Percentiles rank a stretch among this genome's conserved stretches.
Conservation (phyloP, 163 green algal species). For the Trebouxiophyceae sp. region DNA sequence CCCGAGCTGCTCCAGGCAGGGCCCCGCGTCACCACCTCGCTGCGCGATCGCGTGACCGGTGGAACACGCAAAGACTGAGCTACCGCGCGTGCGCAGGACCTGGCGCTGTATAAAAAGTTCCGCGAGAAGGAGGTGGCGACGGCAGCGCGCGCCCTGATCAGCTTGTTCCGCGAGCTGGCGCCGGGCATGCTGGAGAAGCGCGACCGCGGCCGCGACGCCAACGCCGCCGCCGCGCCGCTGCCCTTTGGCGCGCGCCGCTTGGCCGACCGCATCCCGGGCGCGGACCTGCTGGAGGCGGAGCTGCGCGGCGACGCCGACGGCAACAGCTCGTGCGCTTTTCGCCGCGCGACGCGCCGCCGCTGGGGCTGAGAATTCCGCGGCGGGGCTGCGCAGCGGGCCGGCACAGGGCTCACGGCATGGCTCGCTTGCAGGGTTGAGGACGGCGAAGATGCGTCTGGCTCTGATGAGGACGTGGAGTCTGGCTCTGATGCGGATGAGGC, state of each 20-base stretch:
- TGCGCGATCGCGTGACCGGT: no score
- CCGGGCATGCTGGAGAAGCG: conserved; percentile 72
- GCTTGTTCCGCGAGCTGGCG: conserved; percentile 77
- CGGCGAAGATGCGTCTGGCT: no score
- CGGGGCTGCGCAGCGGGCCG: no score
- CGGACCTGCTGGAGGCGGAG: conserved; percentile 76
- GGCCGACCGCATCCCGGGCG: conserved; percentile 64
- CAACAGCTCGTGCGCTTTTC: no score
- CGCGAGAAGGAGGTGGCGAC: conserved; percentile 78
- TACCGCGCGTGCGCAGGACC: conserved; percentile 44
- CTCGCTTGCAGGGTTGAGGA: no score
- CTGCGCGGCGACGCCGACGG: no score
- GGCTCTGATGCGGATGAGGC: no score
- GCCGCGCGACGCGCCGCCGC: no score
- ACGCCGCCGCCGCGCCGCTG: conserved; percentile 32
- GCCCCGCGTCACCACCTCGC: no score
- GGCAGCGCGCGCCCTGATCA: conserved; percentile 74
- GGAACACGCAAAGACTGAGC: not conserved
- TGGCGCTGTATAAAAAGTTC: conserved; percentile 86
- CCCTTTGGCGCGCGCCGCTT: conserved; percentile 46
- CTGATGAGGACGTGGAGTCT: no score
- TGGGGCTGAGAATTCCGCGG: no score
- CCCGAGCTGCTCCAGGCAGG: conserved; percentile 76
- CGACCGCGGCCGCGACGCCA: conserved; percentile 49
- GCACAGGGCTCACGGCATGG: no score